Base-by-base conservation (phyloP, 164 flowering plant species). In the Nymphaea thermarum region DNA sequence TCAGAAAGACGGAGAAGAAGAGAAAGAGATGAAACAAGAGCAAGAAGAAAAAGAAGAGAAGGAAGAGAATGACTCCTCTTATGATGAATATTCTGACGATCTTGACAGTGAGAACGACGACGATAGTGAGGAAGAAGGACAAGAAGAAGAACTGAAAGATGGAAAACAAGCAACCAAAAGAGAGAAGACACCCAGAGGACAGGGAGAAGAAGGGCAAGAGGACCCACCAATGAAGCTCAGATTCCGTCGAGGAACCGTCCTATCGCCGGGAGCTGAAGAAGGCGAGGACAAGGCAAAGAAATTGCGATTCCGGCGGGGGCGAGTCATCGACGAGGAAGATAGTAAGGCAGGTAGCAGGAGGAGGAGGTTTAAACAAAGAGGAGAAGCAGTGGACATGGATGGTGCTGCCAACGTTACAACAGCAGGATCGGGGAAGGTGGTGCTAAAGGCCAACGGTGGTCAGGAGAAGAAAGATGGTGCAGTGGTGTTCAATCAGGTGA, bases 171-270 rank as follows among this genome's bases (percentile, higher is more conserved):
- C 36, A 25, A 25, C 36, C 36, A 25, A 25, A 25, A 8, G 57
- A 10, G 57, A 51, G 15, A 15, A 10, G 12, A 51, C 14, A 51
- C 57, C 57, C 8, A 51, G 64, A 62, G 42, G 12, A 17, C 7
- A 62, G 64, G 42, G 64, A 17, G 17, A 2, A 62, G 64, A 62
- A 62, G 36, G 36, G 64, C 6, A 17, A 17, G 64, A 62, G 67
- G 63, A 43, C 68, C 66, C 44, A 12, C 41, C 76, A 17, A 59
- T 45, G 43, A 82, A 80, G 72, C 63, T 84, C 62, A 73, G 53
- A n/a, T 85, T 85, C 75, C 77, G 77, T 75, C 79, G 83, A 73
- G 88, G 88, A 65, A 86, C 72, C 65, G 79, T 76, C 8, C 65
- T 84, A 61, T 72, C 71, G 4, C 77, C 71, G 60, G 75, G 70